Conservation (phyloP, 2,329 filamentous ascomycete species). For the Basipetospora chlamydospora region DNA sequence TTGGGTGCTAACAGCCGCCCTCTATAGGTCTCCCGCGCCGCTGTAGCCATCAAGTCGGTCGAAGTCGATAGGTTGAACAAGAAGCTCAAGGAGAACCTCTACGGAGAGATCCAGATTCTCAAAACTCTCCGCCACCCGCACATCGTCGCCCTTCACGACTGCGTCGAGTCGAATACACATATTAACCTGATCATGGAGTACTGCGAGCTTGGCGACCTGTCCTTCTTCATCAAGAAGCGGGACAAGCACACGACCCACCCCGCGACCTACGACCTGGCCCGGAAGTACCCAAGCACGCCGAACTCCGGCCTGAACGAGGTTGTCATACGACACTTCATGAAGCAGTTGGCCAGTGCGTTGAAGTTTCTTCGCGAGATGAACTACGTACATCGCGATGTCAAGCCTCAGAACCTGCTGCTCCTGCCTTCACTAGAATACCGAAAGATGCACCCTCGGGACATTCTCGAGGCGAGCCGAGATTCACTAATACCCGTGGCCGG, state of each 20-base stretch:
- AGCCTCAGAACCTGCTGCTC: conserved; percentile 88
- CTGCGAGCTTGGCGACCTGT: conserved; percentile 87
- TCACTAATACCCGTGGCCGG: conserved; percentile 71
- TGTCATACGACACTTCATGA: conserved; percentile 88
- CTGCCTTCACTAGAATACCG: conserved; percentile 67
- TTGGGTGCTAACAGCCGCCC: conserved; percentile 4
- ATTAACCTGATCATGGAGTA: conserved; percentile 99
- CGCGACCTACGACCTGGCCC: conserved; percentile 76
- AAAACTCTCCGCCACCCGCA: conserved; percentile 89
- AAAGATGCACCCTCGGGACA: conserved; percentile 30
- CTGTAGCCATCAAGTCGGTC: conserved; percentile 94
- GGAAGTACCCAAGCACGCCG: conserved; percentile 75
- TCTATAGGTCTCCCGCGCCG: conserved; percentile 56
- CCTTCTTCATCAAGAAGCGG: conserved; percentile 90
- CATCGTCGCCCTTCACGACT: conserved; percentile 92
- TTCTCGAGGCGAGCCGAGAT: conserved; percentile 63
- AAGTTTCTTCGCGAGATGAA: conserved; percentile 75
- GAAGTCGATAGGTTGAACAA: conserved; percentile 80
- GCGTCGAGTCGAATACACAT: conserved; percentile 70
- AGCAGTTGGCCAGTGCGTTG: conserved; percentile 84
- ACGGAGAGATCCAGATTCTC: conserved; percentile 89
- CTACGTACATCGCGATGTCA: conserved; percentile 92
- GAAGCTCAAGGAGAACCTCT: conserved; percentile 92
- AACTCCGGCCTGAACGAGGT: conserved; percentile 89
- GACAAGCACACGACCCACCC: conserved; percentile 66